A percentile compares a stretch with the other conserved stretches of the same genome.
Evolutionary conservation across 352 stramenopile species (phyloP).

Genomic region (Pythium aristosporum): DNA sequence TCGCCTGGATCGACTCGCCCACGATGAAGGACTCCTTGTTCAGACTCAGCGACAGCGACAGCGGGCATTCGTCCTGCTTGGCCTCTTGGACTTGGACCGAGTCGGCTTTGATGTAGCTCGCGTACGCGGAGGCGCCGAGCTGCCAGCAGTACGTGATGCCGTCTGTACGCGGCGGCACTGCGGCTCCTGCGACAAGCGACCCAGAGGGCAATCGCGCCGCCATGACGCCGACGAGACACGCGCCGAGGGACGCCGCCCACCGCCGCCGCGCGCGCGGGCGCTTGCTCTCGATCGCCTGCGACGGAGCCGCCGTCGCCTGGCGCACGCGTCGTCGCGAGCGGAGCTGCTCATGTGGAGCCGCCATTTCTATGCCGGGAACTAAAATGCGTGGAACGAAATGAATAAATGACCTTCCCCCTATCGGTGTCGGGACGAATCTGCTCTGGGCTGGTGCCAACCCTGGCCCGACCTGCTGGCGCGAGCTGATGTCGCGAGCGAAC

Average conservation of each 20-base stretch:
- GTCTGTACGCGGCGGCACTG: conserved; percentile 2
- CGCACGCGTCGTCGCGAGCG: conserved; percentile 11
- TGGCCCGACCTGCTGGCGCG: too few species aligned
- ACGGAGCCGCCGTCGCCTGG: neutral
- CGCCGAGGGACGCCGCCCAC: conserved; percentile 1
- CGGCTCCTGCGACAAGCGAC: conserved; percentile 2
- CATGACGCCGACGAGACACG: conserved; percentile 8
- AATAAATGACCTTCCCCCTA: neutral
- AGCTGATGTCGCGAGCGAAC: too few species aligned
- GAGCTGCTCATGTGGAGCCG: conserved; percentile 2
- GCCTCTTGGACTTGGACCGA: conserved; percentile 9
- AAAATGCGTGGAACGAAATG: neutral
- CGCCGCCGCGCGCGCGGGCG: conserved; percentile 8
- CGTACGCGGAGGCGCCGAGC: conserved; percentile 22
- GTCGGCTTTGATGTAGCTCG: conserved; percentile 13
- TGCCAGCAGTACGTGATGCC: conserved; percentile 34
- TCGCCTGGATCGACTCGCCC: conserved; percentile 56
- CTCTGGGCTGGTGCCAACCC: conserved; percentile 3
- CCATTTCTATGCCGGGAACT: neutral
- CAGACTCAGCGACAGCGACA: conserved; percentile 48
- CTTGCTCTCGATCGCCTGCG: neutral
- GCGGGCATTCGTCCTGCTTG: conserved; percentile 39
- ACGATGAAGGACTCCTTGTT: conserved; percentile 45
- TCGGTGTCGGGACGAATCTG: conserved; percentile 2
- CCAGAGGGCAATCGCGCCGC: conserved; percentile 7